These are phyloP conservation scores for Eutypella sp. DNA, from an alignment of 2,329 filamentous ascomycete genomes.

Conservation along the genomic window DNA sequence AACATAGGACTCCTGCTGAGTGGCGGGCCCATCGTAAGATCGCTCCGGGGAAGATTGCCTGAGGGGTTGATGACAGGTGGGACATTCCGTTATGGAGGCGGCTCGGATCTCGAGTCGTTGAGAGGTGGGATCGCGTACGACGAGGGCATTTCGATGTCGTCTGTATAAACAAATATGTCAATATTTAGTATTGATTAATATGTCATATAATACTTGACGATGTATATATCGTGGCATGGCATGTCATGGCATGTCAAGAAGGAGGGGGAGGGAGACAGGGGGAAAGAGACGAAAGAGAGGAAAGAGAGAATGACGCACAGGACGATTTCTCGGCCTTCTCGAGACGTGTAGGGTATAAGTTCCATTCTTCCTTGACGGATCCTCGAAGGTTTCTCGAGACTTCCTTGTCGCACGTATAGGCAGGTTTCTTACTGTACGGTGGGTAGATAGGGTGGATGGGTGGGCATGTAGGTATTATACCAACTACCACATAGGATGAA, in stretches of 20 bases:
- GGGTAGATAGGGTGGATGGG: too few relatives aligned
- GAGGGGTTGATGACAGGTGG: conserved; percentile 80
- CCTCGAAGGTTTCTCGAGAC: too few relatives aligned
- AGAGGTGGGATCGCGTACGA: conserved; percentile 82
- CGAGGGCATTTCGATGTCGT: conserved; percentile 86
- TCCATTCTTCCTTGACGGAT: conserved; percentile 56
- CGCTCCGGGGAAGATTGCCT: conserved; percentile 44
- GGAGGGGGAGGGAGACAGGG: conserved; percentile 1
- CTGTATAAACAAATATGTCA: conserved; percentile 40
- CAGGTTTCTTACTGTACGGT: too few relatives aligned
- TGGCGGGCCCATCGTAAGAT: conserved; percentile 41
- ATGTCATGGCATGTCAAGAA: too few relatives aligned
- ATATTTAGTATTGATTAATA: too few relatives aligned
- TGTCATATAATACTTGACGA: too few relatives aligned
- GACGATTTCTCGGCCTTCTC: conserved; percentile 72
- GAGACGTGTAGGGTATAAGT: conserved; percentile 69
- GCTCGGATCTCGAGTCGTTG: conserved; percentile 78
- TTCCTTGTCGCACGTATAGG: too few relatives aligned
- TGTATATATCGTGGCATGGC: too few relatives aligned
- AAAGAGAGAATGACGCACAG: conserved; percentile 52
- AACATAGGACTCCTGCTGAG: conserved; percentile 63
- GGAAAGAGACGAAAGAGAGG: conserved; percentile 3
- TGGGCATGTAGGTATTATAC: too few relatives aligned
- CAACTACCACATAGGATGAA: too few relatives aligned
- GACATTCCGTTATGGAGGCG: conserved; percentile 65